A percentile compares a stretch with the other conserved stretches of the same genome.
phyloP scores from a whole-genome alignment of 2,329 filamentous ascomycete species.

The Aspergillus sp. region DNA sequence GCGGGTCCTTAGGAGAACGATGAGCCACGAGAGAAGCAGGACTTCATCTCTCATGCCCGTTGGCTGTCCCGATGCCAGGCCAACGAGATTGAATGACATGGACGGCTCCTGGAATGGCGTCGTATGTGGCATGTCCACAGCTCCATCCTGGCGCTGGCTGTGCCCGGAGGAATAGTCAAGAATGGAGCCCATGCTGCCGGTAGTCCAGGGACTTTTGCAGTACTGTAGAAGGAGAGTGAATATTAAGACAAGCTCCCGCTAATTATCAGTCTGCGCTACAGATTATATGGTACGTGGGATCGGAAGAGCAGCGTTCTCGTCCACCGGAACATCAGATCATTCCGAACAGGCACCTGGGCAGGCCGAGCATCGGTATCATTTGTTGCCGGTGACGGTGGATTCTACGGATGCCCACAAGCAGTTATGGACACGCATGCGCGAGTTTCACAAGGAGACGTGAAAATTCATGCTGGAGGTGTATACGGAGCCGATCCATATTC shows the following conservation, averaged over 20 bases:
- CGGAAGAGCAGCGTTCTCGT: background rate
- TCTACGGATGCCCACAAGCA: background rate
- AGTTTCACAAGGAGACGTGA: background rate
- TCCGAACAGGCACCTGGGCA: background rate
- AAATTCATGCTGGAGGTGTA: background rate
- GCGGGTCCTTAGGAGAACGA: slow-evolving; percentile 44
- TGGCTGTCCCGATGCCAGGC: slow-evolving; percentile 25
- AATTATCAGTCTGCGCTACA: background rate
- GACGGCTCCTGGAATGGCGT: slow-evolving; percentile 1
- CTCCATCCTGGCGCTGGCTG: background rate
- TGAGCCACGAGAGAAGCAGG: slow-evolving; percentile 46
- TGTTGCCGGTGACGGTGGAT: background rate
- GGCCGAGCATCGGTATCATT: background rate
- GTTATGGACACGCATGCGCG: background rate
- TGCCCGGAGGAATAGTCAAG: background rate
- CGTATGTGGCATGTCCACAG: background rate
- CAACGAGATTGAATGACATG: slow-evolving; percentile 28
- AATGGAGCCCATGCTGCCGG: background rate
- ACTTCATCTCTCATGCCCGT: slow-evolving; percentile 43
- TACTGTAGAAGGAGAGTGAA: background rate
- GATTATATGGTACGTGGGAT: background rate
- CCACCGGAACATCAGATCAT: background rate
- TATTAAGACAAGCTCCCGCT: background rate
- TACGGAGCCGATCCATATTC: too few species aligned
- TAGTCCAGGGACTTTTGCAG: background rate